phyloP scores from a whole-genome alignment of 805 yeast species.

The Candida fluviatilis region DNA sequence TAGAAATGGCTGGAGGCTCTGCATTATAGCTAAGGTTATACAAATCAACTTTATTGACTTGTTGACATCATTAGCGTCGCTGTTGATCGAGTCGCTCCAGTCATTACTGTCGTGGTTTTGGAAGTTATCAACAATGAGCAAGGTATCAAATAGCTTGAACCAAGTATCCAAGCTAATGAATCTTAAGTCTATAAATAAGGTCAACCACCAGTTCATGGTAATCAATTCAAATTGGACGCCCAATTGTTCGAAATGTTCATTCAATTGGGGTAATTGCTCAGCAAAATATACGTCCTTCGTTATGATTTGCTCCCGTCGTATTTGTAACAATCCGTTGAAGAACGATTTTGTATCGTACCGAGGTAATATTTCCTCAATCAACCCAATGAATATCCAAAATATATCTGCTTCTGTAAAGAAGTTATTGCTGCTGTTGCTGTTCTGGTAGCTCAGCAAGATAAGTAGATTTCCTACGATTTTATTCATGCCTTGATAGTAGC shows the following conservation, averaged over 20 bases:
- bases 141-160: conserved; percentile 49
- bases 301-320: conserved; percentile 38
- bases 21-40: conserved; percentile 32
- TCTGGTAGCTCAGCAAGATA: conserved; percentile 24
- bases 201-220: conserved; percentile 55
- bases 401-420: conserved; percentile 38
- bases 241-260: conserved; percentile 26
- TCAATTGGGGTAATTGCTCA: conserved; percentile 36
- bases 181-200: conserved; percentile 44
- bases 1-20: conserved; percentile 29
- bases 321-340: conserved; percentile 14
- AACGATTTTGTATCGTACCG: conserved; percentile 24
- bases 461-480: conserved; percentile 51
- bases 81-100: neutral
- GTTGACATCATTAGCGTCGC: neutral
- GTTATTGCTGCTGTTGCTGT: conserved; percentile 4
- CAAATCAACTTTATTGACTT: conserved; percentile 22
- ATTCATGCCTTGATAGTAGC: conserved; percentile 62
- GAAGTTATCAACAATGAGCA: conserved; percentile 32
- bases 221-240: conserved; percentile 46
- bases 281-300: conserved; percentile 28
- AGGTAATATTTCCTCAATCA: conserved; percentile 48
- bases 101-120: conserved; percentile 6
- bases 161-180: conserved; percentile 48
- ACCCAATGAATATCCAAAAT: conserved; percentile 48